These are phyloP conservation scores for Beta lomatogona DNA, from an alignment of 179 eudicot genomes.

Conservation along the genomic window DNA sequence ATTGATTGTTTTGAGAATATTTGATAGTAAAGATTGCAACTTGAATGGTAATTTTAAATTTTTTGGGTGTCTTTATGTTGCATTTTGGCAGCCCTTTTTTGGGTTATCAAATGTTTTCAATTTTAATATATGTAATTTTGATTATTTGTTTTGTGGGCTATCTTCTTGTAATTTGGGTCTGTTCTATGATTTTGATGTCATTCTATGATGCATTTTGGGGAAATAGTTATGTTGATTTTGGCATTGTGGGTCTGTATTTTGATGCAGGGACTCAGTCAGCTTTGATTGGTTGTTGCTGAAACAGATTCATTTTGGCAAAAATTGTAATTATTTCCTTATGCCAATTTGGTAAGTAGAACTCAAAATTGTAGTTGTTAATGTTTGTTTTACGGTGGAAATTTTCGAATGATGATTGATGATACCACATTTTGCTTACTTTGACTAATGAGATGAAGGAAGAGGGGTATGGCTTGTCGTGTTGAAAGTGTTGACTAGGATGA, in stretches of 20 bases:
- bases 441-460: neutral
- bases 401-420: neutral
- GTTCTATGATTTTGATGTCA: neutral
- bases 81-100: neutral
- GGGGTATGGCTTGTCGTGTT: neutral
- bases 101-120: too few relatives aligned
- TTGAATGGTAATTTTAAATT: slow-evolving; percentile 3
- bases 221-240: neutral
- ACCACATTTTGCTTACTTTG: slow-evolving; percentile 2
- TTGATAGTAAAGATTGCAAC: slow-evolving; percentile 14
- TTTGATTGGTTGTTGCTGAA: neutral
- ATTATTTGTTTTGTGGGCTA: neutral
- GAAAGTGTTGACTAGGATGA: neutral
- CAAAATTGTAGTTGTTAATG: neutral
- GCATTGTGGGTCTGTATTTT: slow-evolving; percentile 11
- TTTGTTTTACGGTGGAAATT: neutral
- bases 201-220: slow-evolving; percentile 6
- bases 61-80: neutral
- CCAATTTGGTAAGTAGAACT: slow-evolving; percentile 11
- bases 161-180: neutral
- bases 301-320: neutral
- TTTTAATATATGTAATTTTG: too few relatives aligned
- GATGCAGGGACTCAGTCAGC: slow-evolving; percentile 9
- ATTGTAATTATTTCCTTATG: neutral
- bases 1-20: neutral